Evolutionary conservation across 2,329 filamentous ascomycete genomes (phyloP), one percentile per base, ranked within the genome.

Genomic region (Cyanodermella asteris): DNA sequence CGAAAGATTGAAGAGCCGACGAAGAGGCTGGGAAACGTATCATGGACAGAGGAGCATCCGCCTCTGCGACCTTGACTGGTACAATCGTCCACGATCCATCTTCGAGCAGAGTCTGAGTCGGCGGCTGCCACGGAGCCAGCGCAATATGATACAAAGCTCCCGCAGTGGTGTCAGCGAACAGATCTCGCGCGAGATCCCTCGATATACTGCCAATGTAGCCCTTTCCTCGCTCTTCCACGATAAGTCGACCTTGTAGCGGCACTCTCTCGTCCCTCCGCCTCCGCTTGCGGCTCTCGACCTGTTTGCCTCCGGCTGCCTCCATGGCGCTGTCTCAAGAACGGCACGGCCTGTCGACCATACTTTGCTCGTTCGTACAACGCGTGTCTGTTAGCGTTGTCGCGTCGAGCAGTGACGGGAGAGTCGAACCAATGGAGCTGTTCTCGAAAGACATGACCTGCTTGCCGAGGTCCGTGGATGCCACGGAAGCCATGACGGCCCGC

Each of bases 141-240:
- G 55, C 55, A 30, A 59, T 41, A 31, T 55, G 53, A 13, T 17
- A 26, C 16, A 24, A n/a, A n/a, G n/a, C n/a, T 24, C 20, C 16
- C 11, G 13, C 35, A 20, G 31, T 33, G 23, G 25, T 22, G 6
- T 21, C 5, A 12, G 11, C 20, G 70, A 50, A 90, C 25, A 94
- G 61, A 42, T 90, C 75, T 23, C 62, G 57, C 40, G 82, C 80
- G 25, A 97, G 59, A 46, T 91, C 80, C 39, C 80, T 72, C 8
- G 84, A 91, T 26, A 94, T 50, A 34, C 87, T 64, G 34, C 81
- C 87, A 32, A 82, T 62, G 43, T 91, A 78, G 26, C 77, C 78
- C 49, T 73, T 77, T 39, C 91, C 60, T 45, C 75, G 72, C 43
- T 81, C 75, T 47, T 91, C 81, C 28, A 93, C 65, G 18, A 90